Evolutionary conservation across 441 rosid species (phyloP).

Genomic region (Euphorbia schlechtendalii): DNA sequence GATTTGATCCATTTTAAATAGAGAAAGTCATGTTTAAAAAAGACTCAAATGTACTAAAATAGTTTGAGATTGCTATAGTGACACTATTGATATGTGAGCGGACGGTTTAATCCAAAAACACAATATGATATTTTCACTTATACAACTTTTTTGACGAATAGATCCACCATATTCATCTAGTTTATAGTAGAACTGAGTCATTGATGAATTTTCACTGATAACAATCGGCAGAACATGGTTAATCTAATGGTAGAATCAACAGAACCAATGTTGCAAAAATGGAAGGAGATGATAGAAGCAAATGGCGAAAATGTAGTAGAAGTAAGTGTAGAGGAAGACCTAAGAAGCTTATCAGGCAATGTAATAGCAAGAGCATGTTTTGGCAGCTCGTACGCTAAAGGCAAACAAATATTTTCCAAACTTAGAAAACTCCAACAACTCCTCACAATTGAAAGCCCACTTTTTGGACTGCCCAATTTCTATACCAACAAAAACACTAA

Average conservation of each 20-base stretch:
- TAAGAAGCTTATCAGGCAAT: constrained; percentile 57
- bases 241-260: constrained; percentile 65
- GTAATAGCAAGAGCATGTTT: constrained; percentile 77
- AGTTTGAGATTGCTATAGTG: too few relatives aligned
- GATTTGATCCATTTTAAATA: too few relatives aligned
- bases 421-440: constrained; percentile 56
- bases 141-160: too few relatives aligned
- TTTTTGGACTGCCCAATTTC: constrained; percentile 32
- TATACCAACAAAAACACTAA: constrained; percentile 25
- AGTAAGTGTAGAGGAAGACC: constrained; percentile 51
- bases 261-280: constrained; percentile 42
- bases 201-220: too few relatives aligned
- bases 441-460: constrained; percentile 42
- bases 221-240: constrained; percentile 81
- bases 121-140: too few relatives aligned
- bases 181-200: too few relatives aligned
- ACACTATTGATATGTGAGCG: too few relatives aligned
- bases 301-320: constrained; percentile 37
- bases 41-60: too few relatives aligned
- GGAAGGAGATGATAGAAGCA: constrained; percentile 44
- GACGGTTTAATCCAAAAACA: too few relatives aligned
- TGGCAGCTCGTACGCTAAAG: constrained; percentile 61
- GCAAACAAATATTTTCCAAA: constrained; percentile 67
- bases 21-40: too few relatives aligned
- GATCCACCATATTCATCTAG: too few relatives aligned